Base-by-base conservation (phyloP, 1,139 yeast genomes). In the Torulaspora globosa region DNA sequence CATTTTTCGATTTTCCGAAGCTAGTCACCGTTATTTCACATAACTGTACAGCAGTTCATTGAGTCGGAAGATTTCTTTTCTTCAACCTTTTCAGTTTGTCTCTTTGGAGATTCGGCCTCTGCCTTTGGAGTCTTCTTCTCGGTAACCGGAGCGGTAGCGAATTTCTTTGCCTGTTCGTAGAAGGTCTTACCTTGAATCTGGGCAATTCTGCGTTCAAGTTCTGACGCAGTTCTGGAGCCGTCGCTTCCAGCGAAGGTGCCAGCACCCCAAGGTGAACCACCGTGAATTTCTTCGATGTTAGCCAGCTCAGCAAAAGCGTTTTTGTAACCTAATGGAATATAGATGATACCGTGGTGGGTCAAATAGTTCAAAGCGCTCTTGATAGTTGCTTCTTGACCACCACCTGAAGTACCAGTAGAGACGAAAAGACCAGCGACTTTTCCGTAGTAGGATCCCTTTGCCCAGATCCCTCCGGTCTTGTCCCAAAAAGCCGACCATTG, bases 181-280 rank as follows among this genome's bases (percentile, higher is more conserved):
- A 83, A 84, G 50, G 73, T 63, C 58, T 73, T 70, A 65, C 92
- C 94, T 71, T 84, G 94, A 57, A 70, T 70, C 43, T 59, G 56
- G 41, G 86, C 88, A 51, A 82, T 61, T 59, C 77, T 74, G 64
- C 74, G 68, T 70, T 84, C 90, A 48, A 79, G 70, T 36, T 70
- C 76, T 45, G 76, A 61, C 33, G 86, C 82, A 54, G 69, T 68
- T 69, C 89, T 78, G 18, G 84, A 75, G 52, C 89, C 89, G 60
- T 80, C 87, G 36, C 74, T 71, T 52, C 79, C 84, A 33, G 88
- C 84, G 55, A 74, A 70, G 36, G 82, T 70, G 57, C 85, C 85
- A 38, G 86, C 80, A 67, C 88, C 88, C 84, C 86, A 83, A 43
- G 90, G 77, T 36, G 86, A 79, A 50, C 80, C 81, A 59, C 89